A percentile compares a stretch with the other conserved stretches of the same genome.
Evolutionary conservation across 2,329 filamentous ascomycete species (phyloP).

Genomic region (Paracorniculantispora psalliotae): DNA sequence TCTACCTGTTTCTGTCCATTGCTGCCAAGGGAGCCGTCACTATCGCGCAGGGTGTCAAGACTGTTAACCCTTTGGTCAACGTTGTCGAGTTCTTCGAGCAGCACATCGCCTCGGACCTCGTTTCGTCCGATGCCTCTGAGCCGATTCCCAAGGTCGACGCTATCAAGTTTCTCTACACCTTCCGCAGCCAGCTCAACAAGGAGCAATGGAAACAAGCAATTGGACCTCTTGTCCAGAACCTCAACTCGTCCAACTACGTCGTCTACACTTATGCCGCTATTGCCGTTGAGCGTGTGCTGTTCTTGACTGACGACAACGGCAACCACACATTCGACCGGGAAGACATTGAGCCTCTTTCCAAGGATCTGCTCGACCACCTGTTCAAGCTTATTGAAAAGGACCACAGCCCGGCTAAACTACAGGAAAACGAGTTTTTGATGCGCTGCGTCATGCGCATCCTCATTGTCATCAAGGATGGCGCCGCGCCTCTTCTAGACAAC

Average conservation of each 20-base stretch:
- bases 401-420: slow-evolving; percentile 80
- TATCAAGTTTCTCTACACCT: slow-evolving; percentile 96
- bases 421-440: slow-evolving; percentile 99
- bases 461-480: slow-evolving; percentile 84
- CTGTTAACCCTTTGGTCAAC: slow-evolving; percentile 79
- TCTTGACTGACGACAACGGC: slow-evolving; percentile 69
- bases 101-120: slow-evolving; percentile 82
- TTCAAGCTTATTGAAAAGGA: slow-evolving; percentile 90
- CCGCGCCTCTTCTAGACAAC: slow-evolving; percentile 67
- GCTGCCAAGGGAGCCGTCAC: slow-evolving; percentile 89
- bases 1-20: slow-evolving; percentile 92
- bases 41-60: slow-evolving; percentile 82
- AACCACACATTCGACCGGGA: slow-evolving; percentile 74
- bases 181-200: slow-evolving; percentile 89
- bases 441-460: slow-evolving; percentile 96
- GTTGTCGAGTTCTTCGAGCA: slow-evolving; percentile 94
- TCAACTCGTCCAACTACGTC: slow-evolving; percentile 87
- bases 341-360: slow-evolving; percentile 75
- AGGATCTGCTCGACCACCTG: slow-evolving; percentile 81
- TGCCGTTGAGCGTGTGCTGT: slow-evolving; percentile 88
- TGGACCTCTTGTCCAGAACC: slow-evolving; percentile 82
- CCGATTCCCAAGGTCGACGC: slow-evolving; percentile 94
- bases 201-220: slow-evolving; percentile 90
- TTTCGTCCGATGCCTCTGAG: slow-evolving; percentile 63
- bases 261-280: slow-evolving; percentile 98